These are phyloP conservation scores for Botrytis squamosa DNA, from an alignment of 2,329 filamentous ascomycete species.

Conservation along the genomic window DNA sequence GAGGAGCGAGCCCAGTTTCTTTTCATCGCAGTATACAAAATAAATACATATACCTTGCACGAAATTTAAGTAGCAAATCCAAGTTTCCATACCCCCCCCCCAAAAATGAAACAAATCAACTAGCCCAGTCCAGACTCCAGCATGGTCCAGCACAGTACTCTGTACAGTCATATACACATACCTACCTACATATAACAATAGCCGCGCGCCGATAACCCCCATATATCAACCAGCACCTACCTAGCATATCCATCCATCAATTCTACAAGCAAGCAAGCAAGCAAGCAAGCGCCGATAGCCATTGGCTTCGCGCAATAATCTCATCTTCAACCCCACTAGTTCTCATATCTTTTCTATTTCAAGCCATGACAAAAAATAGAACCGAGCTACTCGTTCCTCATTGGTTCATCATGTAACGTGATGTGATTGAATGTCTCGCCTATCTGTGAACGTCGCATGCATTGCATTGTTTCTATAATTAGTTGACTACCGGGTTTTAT, in stretches of 20 bases:
- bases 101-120: neutral
- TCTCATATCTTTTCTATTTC: neutral
- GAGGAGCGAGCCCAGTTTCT: too few species aligned
- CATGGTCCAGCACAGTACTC: too few species aligned
- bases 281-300: neutral
- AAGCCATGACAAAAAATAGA: neutral
- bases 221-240: too few species aligned
- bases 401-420: neutral
- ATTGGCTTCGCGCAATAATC: too few species aligned
- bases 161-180: neutral
- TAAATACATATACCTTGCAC: neutral
- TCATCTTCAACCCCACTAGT: neutral
- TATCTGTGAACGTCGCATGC: neutral
- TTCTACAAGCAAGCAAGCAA: neutral
- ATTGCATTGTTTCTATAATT: conserved; percentile 5
- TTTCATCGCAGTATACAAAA: neutral
- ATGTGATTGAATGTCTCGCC: neutral
- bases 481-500: neutral
- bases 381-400: neutral
- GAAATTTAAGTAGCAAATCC: neutral
- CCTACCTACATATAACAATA: neutral
- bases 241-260: neutral
- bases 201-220: neutral
- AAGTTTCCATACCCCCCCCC: neutral
- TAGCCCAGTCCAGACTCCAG: neutral